Percentiles rank a stretch among this genome's conserved stretches.
These are phyloP conservation scores for Chloromonas sp. DNA, from an alignment of 163 green algal species.

Conservation along the genomic window DNA sequence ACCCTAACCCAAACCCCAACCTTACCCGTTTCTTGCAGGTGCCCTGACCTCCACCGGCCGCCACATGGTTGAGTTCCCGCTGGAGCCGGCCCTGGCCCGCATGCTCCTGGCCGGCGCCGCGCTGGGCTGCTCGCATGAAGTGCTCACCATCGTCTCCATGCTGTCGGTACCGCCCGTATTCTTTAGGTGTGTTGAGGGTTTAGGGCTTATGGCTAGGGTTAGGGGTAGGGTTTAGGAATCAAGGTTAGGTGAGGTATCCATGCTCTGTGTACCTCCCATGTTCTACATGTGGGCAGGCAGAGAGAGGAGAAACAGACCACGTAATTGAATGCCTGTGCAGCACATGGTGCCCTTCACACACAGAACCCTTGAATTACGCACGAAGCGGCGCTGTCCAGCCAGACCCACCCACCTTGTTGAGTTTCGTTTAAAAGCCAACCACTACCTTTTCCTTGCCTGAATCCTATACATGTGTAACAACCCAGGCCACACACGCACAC, in stretches of 20 bases:
- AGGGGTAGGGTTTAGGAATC: no score
- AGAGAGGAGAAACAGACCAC: no score
- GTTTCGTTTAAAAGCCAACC: no score
- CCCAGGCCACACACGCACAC: neutral
- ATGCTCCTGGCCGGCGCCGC: slow-evolving; percentile 82
- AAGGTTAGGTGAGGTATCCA: no score
- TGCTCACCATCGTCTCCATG: slow-evolving; percentile 94
- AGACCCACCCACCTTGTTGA: no score
- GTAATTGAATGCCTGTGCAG: no score
- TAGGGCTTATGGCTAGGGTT: neutral
- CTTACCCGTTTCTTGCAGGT: slow-evolving; percentile 12
- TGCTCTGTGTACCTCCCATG: no score
- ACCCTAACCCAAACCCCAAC: no score
- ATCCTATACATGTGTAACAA: neutral
- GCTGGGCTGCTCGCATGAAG: slow-evolving; percentile 59
- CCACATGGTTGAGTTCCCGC: slow-evolving; percentile 94
- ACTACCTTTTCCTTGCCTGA: neutral
- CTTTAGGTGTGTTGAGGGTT: slow-evolving; percentile 57
- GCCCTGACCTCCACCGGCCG: slow-evolving; percentile 55
- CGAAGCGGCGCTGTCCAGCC: no score
- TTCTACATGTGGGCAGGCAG: no score
- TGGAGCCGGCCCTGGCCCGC: slow-evolving; percentile 92
- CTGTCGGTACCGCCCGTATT: slow-evolving; percentile 91
- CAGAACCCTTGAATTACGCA: no score
- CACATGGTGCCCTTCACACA: no score